Percentiles rank a stretch among this genome's conserved stretches.
Evolutionary conservation across 495 filamentous ascomycete genomes (phyloP).

Genomic region (Hypoxylon subgilvum): DNA sequence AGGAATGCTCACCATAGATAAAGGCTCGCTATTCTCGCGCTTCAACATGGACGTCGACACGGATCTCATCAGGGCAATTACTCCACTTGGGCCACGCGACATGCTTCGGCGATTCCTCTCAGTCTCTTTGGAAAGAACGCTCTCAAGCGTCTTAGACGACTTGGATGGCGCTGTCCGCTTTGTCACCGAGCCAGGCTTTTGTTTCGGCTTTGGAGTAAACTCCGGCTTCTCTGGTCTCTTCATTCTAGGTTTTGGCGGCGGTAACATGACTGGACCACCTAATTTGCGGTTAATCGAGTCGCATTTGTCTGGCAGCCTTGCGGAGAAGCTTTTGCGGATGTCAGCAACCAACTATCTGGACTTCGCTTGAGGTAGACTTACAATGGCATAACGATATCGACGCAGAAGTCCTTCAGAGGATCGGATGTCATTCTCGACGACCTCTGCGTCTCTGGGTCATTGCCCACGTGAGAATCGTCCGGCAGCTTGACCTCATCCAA

Average conservation of each 20-base stretch:
- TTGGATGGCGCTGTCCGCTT: constrained; percentile 58
- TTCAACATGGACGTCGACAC: constrained; percentile 70
- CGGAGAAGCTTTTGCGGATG: constrained; percentile 66
- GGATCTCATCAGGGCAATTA: constrained; percentile 69
- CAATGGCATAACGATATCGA: constrained; percentile 93
- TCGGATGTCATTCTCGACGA: constrained; percentile 45
- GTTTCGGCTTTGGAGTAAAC: constrained; percentile 41
- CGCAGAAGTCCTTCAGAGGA: constrained; percentile 72
- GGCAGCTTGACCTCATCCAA: constrained; percentile 59
- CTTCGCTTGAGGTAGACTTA: constrained; percentile 49
- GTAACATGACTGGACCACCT: constrained; percentile 72
- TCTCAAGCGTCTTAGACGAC: constrained; percentile 66
- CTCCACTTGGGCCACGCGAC: constrained; percentile 56
- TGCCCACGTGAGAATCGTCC: constrained; percentile 53
- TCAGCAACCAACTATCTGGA: constrained; percentile 14
- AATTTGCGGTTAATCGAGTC: constrained; percentile 82
- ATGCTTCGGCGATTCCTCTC: constrained; percentile 54
- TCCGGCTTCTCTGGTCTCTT: constrained; percentile 43
- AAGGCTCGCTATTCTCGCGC: constrained; percentile 66
- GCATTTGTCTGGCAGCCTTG: constrained; percentile 81
- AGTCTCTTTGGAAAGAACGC: constrained; percentile 73
- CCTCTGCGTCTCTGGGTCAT: constrained; percentile 41
- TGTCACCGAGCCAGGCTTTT: constrained; percentile 62
- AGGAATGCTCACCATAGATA: constrained; percentile 59
- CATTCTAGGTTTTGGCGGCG: constrained; percentile 62